Base-by-base conservation (phyloP, 768 basidiomycete genomes). In the Suillus occidentalis region DNA sequence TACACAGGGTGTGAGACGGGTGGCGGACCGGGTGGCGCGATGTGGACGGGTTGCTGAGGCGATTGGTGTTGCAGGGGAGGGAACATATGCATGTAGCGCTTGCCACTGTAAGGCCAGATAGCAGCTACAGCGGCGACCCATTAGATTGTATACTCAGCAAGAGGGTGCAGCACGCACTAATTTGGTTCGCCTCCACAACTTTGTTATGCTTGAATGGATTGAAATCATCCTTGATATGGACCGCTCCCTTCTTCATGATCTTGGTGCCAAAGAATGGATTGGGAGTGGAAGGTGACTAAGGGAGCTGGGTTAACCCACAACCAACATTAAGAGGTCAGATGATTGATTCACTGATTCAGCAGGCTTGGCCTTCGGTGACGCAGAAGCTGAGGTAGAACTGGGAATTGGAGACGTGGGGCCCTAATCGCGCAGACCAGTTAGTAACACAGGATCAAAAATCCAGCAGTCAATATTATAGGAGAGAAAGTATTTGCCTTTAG, bases 191-290 rank as follows among this genome's bases (percentile, higher is more conserved):
- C 62, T 93, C 92, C 9, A 82, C 85, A 34, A 95, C 88, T 75
- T 93, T 93, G 72, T 86, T 85, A 71, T 90, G 87, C 79, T 93
- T 94, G 86, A 97, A 97, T 18, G 97, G 95, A 75, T 96, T 97
- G 75, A 99, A 99, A 73, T 98, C 97, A 70, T 97, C 94, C 79
- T 97, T 94, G 76, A 97, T 86, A 73, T 94, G 90, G 42, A 96
- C 90, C 4, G 84, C 72, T 62, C 83, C 84, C 79, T 91, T 92
- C 83, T 94, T 94, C 75, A 88, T 85, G 22, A 81, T 75, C 42
- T 90, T 89, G 37, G 86, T 82, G 37, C 95, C 92, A 72, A 97
- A 99, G 89, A 98, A 99, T 20, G 94, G 90, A 72, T 97, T 93
- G 39, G 88, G 87, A 12, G 83, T 76, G 31, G 85, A 65, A 58